A percentile compares a stretch with the other conserved stretches of the same genome.
phyloP scores from a whole-genome alignment of 2,329 filamentous ascomycete species.

The Pseudocercospora eumusae region DNA sequence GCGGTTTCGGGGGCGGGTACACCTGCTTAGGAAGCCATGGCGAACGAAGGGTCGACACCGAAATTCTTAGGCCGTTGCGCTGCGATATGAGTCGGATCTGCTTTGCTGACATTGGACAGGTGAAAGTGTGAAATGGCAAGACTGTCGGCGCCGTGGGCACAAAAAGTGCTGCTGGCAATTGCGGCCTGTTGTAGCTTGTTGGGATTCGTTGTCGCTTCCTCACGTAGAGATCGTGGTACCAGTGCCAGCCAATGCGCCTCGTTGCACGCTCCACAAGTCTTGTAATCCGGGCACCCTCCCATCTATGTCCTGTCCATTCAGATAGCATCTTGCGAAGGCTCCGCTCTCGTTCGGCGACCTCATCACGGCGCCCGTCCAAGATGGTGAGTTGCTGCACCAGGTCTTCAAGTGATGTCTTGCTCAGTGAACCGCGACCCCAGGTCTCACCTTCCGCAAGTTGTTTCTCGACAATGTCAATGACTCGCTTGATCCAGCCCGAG shows the following conservation, averaged over 20 bases:
- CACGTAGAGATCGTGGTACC: constrained; percentile 82
- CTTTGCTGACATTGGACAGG: constrained; percentile 85
- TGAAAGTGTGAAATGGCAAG: constrained; percentile 96
- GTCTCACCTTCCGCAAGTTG: constrained; percentile 82
- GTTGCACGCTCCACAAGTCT: constrained; percentile 81
- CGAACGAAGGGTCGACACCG: constrained; percentile 80
- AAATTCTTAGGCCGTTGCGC: constrained; percentile 89
- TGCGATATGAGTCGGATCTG: constrained; percentile 94
- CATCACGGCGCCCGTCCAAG: constrained; percentile 38
- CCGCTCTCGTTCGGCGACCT: constrained; percentile 41
- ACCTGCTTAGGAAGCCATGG: constrained; percentile 82
- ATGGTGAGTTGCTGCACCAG: constrained; percentile 51
- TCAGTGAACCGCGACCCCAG: constrained; percentile 77
- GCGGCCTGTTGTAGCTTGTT: constrained; percentile 69
- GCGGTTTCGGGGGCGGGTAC: constrained; percentile 81
- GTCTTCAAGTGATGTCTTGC: constrained; percentile 44
- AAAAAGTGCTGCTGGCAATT: constrained; percentile 69
- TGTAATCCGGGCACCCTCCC: constrained; percentile 85
- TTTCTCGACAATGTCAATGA: constrained; percentile 85
- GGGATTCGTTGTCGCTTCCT: constrained; percentile 57
- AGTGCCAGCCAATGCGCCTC: constrained; percentile 75
- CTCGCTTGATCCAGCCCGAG: constrained; percentile 81
- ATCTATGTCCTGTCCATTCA: constrained; percentile 70
- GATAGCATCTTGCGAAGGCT: constrained; percentile 43
- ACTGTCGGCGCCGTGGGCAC: constrained; percentile 90